phyloP scores from a whole-genome alignment of 1,139 yeast species.

The Zygosaccharomyces sapae region DNA sequence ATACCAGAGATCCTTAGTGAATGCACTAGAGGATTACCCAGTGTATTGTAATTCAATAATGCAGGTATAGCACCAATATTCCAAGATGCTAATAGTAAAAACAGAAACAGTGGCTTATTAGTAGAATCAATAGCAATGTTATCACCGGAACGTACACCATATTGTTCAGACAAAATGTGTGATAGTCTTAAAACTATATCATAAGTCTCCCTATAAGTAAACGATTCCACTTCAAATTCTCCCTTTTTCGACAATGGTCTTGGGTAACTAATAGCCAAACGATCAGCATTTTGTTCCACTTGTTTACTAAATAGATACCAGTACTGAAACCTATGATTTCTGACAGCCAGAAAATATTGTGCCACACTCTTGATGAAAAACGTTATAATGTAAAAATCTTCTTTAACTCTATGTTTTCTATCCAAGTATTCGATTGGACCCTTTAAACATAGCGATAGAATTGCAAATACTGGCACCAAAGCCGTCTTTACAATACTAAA shows the following conservation, averaged over 20 bases:
- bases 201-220: slow-evolving; percentile 66
- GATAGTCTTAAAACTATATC: slow-evolving; percentile 63
- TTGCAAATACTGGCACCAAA: slow-evolving; percentile 16
- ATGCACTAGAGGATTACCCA: slow-evolving; percentile 72
- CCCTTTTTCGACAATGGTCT: slow-evolving; percentile 44
- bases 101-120: slow-evolving; percentile 76
- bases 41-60: slow-evolving; percentile 75
- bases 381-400: slow-evolving; percentile 50
- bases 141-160: slow-evolving; percentile 62
- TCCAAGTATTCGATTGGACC: slow-evolving; percentile 40
- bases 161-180: slow-evolving; percentile 56
- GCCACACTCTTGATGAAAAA: slow-evolving; percentile 42
- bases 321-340: slow-evolving; percentile 50
- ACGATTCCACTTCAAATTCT: slow-evolving; percentile 60
- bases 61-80: slow-evolving; percentile 89
- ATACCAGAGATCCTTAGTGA: slow-evolving; percentile 71
- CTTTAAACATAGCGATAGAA: slow-evolving; percentile 18
- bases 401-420: slow-evolving; percentile 49
- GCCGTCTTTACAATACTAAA: slow-evolving; percentile 21
- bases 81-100: slow-evolving; percentile 86
- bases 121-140: slow-evolving; percentile 75
- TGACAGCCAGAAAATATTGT: slow-evolving; percentile 44
- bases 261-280: slow-evolving; percentile 59
- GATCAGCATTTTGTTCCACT: slow-evolving; percentile 49
- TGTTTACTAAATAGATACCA: slow-evolving; percentile 63